phyloP scores from a whole-genome alignment of 139 green algal species.

The Micractinium sp. region DNA sequence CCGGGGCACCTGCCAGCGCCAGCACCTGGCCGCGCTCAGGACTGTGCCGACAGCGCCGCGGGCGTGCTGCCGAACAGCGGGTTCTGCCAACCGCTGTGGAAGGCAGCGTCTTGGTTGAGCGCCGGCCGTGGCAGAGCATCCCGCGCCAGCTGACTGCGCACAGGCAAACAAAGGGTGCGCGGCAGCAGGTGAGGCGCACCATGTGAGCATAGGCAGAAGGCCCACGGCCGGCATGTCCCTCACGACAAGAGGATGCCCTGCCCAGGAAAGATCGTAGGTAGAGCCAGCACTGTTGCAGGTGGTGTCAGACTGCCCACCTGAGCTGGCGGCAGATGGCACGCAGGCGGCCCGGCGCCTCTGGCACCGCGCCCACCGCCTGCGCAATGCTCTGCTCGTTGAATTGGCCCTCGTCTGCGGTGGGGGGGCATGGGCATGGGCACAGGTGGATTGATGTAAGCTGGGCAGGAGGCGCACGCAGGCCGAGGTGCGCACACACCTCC shows the following conservation, averaged over 20 bases:
- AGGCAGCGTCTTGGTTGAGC: background rate
- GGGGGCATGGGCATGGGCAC: background rate
- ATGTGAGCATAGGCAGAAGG: conserved; percentile 27
- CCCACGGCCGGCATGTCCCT: background rate
- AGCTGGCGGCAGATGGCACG: conserved; percentile 21
- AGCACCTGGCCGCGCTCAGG: background rate
- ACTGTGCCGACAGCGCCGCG: background rate
- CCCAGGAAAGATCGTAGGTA: background rate
- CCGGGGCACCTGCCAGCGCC: background rate
- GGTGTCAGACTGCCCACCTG: background rate
- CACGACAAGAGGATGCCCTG: no score
- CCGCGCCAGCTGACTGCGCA: conserved; percentile 13
- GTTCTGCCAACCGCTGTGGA: conserved; percentile 14
- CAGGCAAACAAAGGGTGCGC: background rate
- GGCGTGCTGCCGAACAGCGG: conserved; percentile 17
- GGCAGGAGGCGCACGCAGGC: background rate
- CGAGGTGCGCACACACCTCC: background rate
- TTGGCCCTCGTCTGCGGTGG: conserved; percentile 5
- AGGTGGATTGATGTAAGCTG: background rate
- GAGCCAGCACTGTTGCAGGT: background rate
- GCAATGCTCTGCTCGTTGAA: conserved; percentile 1
- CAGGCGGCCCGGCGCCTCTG: conserved; percentile 7
- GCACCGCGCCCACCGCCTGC: background rate
- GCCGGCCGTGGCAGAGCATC: conserved; percentile 18
- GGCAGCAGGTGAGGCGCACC: background rate